A percentile compares a stretch with the other conserved stretches of the same genome.
Conservation (phyloP, 2,329 filamentous ascomycete genomes). For the Fusarium nygamai region DNA sequence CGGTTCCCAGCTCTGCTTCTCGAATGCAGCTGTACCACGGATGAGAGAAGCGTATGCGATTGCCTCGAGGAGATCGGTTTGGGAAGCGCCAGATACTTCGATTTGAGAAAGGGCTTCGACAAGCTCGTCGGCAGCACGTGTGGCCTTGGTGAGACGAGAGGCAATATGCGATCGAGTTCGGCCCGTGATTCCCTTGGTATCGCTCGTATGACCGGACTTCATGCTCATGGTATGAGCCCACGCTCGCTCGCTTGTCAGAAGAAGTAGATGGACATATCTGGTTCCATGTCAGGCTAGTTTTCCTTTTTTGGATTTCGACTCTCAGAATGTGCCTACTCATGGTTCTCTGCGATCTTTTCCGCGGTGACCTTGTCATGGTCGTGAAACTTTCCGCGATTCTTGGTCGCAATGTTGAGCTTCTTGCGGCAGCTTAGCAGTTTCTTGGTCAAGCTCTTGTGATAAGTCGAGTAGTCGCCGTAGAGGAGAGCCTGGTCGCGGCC, state of each 20-base stretch:
- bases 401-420: slow-evolving; percentile 84
- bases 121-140: slow-evolving; percentile 74
- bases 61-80: slow-evolving; percentile 83
- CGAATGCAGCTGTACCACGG: slow-evolving; percentile 80
- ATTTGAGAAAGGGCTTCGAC: slow-evolving; percentile 72
- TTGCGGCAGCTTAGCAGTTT: slow-evolving; percentile 85
- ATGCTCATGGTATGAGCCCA: slow-evolving; percentile 98
- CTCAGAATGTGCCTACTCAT: slow-evolving; percentile 68
- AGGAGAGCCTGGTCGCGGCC: slow-evolving; percentile 85
- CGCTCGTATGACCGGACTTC: slow-evolving; percentile 82
- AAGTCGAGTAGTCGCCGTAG: slow-evolving; percentile 88
- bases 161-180: slow-evolving; percentile 88
- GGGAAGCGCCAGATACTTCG: slow-evolving; percentile 69
- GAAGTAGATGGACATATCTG: slow-evolving; percentile 80
- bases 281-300: slow-evolving; percentile 28
- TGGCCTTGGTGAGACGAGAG: slow-evolving; percentile 85
- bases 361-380: slow-evolving; percentile 76
- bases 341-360: slow-evolving; percentile 77
- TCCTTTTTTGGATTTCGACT: neutral
- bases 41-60: slow-evolving; percentile 84
- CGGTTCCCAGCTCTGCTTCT: slow-evolving; percentile 85
- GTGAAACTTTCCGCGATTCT: slow-evolving; percentile 86
- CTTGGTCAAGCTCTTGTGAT: slow-evolving; percentile 81
- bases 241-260: slow-evolving; percentile 88
- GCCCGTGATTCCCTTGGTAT: slow-evolving; percentile 81